A percentile compares a stretch with the other conserved stretches of the same genome.
Evolutionary conservation across 2,329 filamentous ascomycete species (phyloP).

Genomic region (Exophiala viscosa): DNA sequence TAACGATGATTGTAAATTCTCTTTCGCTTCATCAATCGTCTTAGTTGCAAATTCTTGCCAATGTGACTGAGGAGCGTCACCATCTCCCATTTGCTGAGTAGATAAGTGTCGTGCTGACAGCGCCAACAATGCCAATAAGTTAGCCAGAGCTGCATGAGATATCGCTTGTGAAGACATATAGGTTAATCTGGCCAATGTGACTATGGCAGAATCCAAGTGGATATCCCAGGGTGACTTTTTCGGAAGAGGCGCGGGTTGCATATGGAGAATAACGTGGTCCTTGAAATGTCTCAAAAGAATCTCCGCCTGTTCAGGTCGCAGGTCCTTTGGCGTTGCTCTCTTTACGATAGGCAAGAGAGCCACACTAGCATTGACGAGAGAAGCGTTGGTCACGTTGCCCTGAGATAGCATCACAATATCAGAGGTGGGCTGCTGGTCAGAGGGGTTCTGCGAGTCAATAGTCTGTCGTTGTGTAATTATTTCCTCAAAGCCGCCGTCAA

Average conservation of each 20-base stretch:
- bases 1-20: conserved; percentile 33
- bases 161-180: conserved; percentile 30
- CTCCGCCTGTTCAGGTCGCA: conserved; percentile 12
- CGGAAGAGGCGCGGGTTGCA: conserved; percentile 32
- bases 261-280: conserved; percentile 32
- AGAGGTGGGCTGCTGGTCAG: background rate
- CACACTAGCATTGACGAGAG: background rate
- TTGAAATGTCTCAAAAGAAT: conserved; percentile 32
- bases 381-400: background rate
- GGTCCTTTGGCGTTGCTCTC: background rate
- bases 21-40: conserved; percentile 32
- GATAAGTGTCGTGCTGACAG: conserved; percentile 27
- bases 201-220: conserved; percentile 33
- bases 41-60: conserved; percentile 31
- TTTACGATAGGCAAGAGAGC: background rate
- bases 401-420: background rate
- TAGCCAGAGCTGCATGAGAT: conserved; percentile 34
- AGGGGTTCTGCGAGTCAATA: background rate
- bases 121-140: conserved; percentile 33
- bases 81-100: conserved; percentile 5
- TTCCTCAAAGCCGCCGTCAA: background rate
- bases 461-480: background rate
- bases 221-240: conserved; percentile 36
- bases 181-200: conserved; percentile 33
- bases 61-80: conserved; percentile 26